Evolutionary conservation across 768 basidiomycete genomes (phyloP), one percentile per base, ranked within the genome.

Genomic region (Mycena rosella): DNA sequence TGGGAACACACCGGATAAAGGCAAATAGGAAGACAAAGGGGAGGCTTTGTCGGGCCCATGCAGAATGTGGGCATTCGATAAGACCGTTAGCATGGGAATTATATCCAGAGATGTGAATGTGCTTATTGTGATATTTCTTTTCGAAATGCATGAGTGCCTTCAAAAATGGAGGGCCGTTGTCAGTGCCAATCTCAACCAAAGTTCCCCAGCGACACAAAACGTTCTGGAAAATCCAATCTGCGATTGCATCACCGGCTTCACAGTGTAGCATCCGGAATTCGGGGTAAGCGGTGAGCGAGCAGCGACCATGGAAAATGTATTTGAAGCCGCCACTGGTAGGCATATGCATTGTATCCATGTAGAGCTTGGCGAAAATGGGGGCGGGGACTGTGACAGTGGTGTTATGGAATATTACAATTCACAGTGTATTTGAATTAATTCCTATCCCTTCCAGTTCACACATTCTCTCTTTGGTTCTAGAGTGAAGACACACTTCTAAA

Each of bases 151-250:
- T 60, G 22, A 72, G 27, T 2, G 63, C 73, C 30, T 53, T 61
- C 29, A 72, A 17, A 11, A 60, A 60, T 0, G 62, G 61, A 3
- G 65, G 17, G 13, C 73, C 68, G 61, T 73, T 74, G 42, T 74
- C 72, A 0, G 72, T 68, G 11, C 73, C 53, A 22, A 73, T 70
- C 34, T 73, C 70, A 17, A 34, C 15, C 0, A 72, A 42, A 0
- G 63, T 29, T 6, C 52, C 57, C 74, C 73, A 34, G 3, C 63
- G 29, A 38, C 70, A 75, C 3, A 78, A 53, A 0, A 78, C 22
- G 1, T 76, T 71, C n/a, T 74, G 55, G 11, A 73, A 75, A 1
- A 78, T 55, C 27, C 73, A 78, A 0, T 42, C 5, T 0, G 54
- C 64, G 2, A 77, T n/a, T 0, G 55, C 29, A 0, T 34, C 5